Base-by-base conservation (phyloP, 2,329 filamentous ascomycete species). In the Talaromyces sp. region DNA sequence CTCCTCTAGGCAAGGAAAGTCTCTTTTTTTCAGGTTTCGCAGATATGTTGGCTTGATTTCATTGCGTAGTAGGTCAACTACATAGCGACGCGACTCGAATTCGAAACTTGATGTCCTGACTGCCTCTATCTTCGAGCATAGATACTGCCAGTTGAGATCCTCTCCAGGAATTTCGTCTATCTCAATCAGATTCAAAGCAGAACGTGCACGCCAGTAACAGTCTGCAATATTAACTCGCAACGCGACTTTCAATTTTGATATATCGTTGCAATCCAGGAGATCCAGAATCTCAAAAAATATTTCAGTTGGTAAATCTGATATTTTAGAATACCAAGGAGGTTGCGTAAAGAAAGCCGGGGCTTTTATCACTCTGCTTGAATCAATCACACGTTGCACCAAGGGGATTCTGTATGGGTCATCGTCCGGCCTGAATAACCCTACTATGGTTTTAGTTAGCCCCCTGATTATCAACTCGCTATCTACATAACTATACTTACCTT, bases 181-280 rank as follows among this genome's bases (percentile, higher is more conserved):
- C 7, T 31, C 29, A 43, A 58, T 43, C 21, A 58, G 32, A 10
- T 14, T 53, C 49, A 52, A 58, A 43, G 56, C 49, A 58, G 49
- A 29, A 27, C 56, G 56, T 58, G 49, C 43, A 49, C 49, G 31
- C 56, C 56, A 58, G 49, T 58, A 58, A 49, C 46, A 27, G 21
- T 58, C 49, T 29, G 49, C 19, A 58, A 58, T 43, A 11, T 5
- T 32, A 27, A 53, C 26, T 58, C 19, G 31, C 9, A 29, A 27
- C 27, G 56, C 49, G 17, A 53, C 24, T 29, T 21, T 27, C 17
- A 51, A 26, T n/a, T 41, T 58, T 21, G 56, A 53, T 27, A 41
- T 21, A 9, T 43, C 56, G 17, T 43, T 53, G 31, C 49, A 58
- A 58, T 53, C 56, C 49, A 53, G 31, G n/a, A 58, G n/a, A 24